Base-by-base conservation (phyloP, 1,139 yeast species). In the Zygoascus meyerae region DNA sequence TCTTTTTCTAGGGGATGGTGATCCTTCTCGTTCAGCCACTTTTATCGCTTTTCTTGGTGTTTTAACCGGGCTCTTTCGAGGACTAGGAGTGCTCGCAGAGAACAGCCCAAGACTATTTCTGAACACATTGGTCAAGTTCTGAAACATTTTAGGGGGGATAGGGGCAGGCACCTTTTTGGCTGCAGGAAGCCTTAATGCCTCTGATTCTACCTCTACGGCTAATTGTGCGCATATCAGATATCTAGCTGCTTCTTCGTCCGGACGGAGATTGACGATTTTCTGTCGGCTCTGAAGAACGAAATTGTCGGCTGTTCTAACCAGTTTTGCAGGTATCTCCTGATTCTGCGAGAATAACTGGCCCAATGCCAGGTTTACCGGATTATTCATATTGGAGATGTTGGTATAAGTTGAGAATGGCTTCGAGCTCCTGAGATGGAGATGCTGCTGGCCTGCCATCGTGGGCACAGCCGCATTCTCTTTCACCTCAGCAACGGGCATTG, bases 241-340 rank as follows among this genome's bases (percentile, higher is more conserved):
- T 6, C 70, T 49, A 2, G 69, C 69, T 1, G 64, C 55, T 42
- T 65, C 68, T 46, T 64, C 67, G 5, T 49, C 52, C 2, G 67
- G 61, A 30, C 58, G 57, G 35, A 66, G 49, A 5, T 50, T 45
- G 6, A 40, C 36, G 34, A 59, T 48, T 26, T 51, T 52, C 34
- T 40, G 45, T 31, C 44, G 35, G 9, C 62, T 59, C 39, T 54
- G 56, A 30, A 52, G 45, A 26, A 47, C 47, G 17, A 55, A 46
- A 11, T 46, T 47, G 10, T 48, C 40, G 2, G 58, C 53, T 18
- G 52, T 46, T 5, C 47, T 29, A 3, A 48, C 26, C 21, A 58
- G 44, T 34, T 50, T 52, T 14, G 48, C 36, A 2, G 60, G 56
- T 29, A 53, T 14, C 2, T 17, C 42, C 10, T 8, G 9, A n/a